Percentiles rank a stretch among this genome's conserved stretches.
Conservation (phyloP, 805 yeast genomes). For the Gaillardinia entomophila region DNA sequence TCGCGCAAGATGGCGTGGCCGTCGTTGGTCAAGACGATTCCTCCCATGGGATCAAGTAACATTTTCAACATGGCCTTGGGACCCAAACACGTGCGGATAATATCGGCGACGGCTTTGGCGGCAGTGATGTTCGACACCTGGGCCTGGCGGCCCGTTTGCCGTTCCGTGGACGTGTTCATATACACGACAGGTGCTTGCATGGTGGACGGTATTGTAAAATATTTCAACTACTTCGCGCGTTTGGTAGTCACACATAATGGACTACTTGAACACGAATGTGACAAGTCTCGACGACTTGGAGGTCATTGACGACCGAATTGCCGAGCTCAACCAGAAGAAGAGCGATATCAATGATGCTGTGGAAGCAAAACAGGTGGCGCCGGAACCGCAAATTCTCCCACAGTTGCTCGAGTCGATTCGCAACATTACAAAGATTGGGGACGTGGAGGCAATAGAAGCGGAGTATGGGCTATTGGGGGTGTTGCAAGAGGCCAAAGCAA, state of each 20-base stretch:
- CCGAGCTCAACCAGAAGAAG: constrained; percentile 15
- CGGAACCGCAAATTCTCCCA: no score
- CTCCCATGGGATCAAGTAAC: constrained; percentile 95
- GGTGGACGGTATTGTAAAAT: no score
- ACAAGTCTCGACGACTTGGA: constrained; percentile 29
- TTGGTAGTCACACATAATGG: constrained; percentile 7
- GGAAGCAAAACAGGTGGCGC: constrained; percentile 1
- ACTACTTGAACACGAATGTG: constrained; percentile 29
- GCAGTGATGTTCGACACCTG: constrained; percentile 96
- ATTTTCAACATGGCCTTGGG: constrained; percentile 99
- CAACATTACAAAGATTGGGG: background rate
- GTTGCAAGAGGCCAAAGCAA: background rate
- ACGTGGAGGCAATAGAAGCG: no score
- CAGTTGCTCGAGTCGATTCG: background rate
- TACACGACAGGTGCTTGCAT: constrained; percentile 47
- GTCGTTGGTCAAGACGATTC: constrained; percentile 93
- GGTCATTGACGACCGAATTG: constrained; percentile 17
- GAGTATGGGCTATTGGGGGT: no score
- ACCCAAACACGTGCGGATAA: constrained; percentile 95
- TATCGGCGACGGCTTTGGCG: constrained; percentile 98
- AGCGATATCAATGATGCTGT: constrained; percentile 2
- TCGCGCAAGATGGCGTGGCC: constrained; percentile 98
- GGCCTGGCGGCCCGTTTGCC: constrained; percentile 96
- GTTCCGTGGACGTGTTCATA: constrained; percentile 74
- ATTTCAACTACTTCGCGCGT: no score